Evolutionary conservation across 768 basidiomycete species (phyloP).

Genomic region (Amanita exitialis): DNA sequence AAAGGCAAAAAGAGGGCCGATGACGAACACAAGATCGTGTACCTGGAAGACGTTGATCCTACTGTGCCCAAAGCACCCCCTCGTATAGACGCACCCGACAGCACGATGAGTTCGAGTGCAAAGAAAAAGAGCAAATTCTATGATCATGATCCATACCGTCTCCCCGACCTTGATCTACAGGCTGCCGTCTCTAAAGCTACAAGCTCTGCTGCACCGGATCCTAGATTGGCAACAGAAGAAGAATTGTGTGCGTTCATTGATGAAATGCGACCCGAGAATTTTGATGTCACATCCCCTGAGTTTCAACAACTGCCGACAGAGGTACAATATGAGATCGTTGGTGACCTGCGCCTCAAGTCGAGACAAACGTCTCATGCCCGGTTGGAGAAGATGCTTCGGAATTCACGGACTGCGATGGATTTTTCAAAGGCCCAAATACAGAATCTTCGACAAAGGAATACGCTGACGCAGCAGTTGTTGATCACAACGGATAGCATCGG

Average conservation of each 20-base stretch:
- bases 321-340: slow-evolving; percentile 96
- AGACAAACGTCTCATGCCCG: slow-evolving; percentile 90
- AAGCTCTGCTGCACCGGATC: slow-evolving; percentile 60
- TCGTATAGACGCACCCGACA: neutral
- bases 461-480: slow-evolving; percentile 87
- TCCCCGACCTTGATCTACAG: slow-evolving; percentile 75
- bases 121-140: slow-evolving; percentile 54
- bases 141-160: slow-evolving; percentile 86
- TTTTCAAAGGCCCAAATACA: slow-evolving; percentile 96
- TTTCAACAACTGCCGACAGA: slow-evolving; percentile 93
- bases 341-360: slow-evolving; percentile 89
- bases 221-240: slow-evolving; percentile 91
- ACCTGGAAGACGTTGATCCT: slow-evolving; percentile 76
- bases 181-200: slow-evolving; percentile 54
- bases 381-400: slow-evolving; percentile 81
- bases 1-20: slow-evolving; percentile 39
- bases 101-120: slow-evolving; percentile 17
- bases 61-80: slow-evolving; percentile 43
- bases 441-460: slow-evolving; percentile 80
- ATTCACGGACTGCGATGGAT: slow-evolving; percentile 76
- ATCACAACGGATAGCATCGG: slow-evolving; percentile 90
- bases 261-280: slow-evolving; percentile 91
- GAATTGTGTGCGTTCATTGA: slow-evolving; percentile 91
- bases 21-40: slow-evolving; percentile 61
- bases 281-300: slow-evolving; percentile 82